Percentiles rank a stretch among this genome's conserved stretches.
phyloP scores from a whole-genome alignment of 257 asterid genomes.

The Avicennia marina region DNA sequence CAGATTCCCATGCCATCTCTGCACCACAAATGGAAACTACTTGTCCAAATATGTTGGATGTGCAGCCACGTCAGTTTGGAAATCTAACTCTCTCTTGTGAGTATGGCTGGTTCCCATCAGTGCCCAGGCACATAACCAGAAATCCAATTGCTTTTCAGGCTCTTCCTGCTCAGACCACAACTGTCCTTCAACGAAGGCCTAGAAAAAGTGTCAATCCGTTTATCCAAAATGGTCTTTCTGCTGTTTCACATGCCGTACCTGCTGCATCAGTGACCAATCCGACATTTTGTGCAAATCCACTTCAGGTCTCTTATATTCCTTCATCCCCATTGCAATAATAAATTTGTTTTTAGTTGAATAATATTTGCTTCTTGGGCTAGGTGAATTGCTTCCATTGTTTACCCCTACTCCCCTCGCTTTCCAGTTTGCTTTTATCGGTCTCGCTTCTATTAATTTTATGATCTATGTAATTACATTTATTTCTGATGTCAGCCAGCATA shows the following conservation, averaged over 20 bases:
- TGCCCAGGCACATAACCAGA: too few species aligned
- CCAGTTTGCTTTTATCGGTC: too few species aligned
- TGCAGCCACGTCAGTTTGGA: too few species aligned
- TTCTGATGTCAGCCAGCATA: not conserved
- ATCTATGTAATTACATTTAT: not conserved
- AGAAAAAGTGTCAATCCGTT: not conserved
- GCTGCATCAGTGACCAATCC: not conserved
- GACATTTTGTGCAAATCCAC: not conserved
- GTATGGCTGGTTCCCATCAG: too few species aligned
- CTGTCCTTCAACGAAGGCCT: not conserved
- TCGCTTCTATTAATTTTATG: too few species aligned
- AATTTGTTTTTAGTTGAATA: not conserved
- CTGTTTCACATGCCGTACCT: not conserved
- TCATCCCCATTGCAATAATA: slow-evolving; percentile 25
- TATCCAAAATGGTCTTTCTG: too few species aligned
- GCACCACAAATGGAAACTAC: too few species aligned
- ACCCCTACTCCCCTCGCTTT: too few species aligned
- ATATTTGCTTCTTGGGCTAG: not conserved
- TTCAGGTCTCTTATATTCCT: slow-evolving; percentile 15
- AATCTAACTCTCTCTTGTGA: too few species aligned
- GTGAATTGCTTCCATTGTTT: not conserved
- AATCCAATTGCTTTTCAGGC: slow-evolving; percentile 6
- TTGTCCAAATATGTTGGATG: too few species aligned
- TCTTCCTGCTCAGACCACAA: slow-evolving; percentile 17
- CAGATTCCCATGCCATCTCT: slow-evolving; percentile 11